Evolutionary conservation across 2,329 filamentous ascomycete genomes (phyloP), one percentile per base, ranked within the genome.

Genomic region (Rugonectria rugulosa): DNA sequence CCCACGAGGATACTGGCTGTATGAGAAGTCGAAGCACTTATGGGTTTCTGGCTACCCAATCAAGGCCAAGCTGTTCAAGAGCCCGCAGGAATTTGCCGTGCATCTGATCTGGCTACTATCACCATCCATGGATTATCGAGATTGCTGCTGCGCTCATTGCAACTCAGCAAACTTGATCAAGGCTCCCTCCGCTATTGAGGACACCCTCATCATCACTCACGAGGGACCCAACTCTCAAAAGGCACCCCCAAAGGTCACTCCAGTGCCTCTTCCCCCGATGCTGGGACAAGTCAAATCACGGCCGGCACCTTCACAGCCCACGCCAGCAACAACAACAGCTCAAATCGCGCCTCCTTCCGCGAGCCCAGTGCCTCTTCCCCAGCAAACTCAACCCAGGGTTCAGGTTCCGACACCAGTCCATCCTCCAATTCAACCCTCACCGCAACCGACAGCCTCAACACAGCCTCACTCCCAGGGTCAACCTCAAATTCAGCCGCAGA

Each of bases 31-130:
- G 4, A 79, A 79, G 53, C 77, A 81, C 54, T 77, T 80, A 17
- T 79, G 77, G 72, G 73, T 81, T 4, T 81, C 79, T 5, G 79
- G 79, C 8, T 80, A 81, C 53, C 79, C 79, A 5, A 70, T 76
- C 57, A 80, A 80, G 57, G 65, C 72, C 27, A 81, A 79, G 65
- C 70, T 80, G 5, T 83, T 78, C 65, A 81, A 79, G 65, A 80
- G 77, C 37, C 80, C 81, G 1, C 79, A 81, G 53, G 81, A 84
- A 59, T 82, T 84, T 55, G 79, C 77, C 5, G 70, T 81, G 8
- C 81, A 84, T 57, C 59, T 81, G 20, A 72, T 84, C 43, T 84
- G 81, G 80, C 75, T 84, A 3, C 69, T 80, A 7, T 80, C 80
- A 24, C 64, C 70, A 14, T 82, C 80, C 12, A 72, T 69, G 56